These are phyloP conservation scores for Picea glauca DNA, from an alignment of 75 land plant species.

Conservation along the genomic window DNA sequence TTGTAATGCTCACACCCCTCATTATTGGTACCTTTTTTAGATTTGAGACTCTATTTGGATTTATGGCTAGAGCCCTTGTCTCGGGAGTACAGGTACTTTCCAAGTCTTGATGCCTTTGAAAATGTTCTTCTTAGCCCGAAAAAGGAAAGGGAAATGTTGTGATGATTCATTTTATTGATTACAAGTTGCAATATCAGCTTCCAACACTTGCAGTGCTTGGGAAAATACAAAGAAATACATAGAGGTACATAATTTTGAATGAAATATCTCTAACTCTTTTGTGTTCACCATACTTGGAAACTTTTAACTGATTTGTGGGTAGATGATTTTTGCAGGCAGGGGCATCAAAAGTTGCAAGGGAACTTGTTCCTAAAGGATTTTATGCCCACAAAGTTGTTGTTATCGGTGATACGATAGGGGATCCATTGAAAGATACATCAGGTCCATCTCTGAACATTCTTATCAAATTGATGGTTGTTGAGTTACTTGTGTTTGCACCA, in stretches of 20 bases:
- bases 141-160: background rate
- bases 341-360: slow-evolving; percentile 49
- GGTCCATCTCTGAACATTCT: slow-evolving; percentile 43
- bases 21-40: slow-evolving; percentile 54
- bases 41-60: slow-evolving; percentile 61
- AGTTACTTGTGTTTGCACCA: slow-evolving; percentile 65
- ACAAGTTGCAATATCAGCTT: slow-evolving; percentile 47
- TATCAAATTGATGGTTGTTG: slow-evolving; percentile 50
- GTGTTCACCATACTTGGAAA: background rate
- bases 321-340: slow-evolving; percentile 29
- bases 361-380: slow-evolving; percentile 43
- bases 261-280: background rate
- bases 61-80: slow-evolving; percentile 71
- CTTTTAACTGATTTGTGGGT: background rate
- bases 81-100: slow-evolving; percentile 65
- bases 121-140: too few relatives aligned
- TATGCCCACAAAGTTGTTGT: slow-evolving; percentile 44
- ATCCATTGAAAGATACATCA: slow-evolving; percentile 42
- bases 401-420: slow-evolving; percentile 40
- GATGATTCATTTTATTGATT: background rate
- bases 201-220: slow-evolving; percentile 53
- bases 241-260: slow-evolving; percentile 19
- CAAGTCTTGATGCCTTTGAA: background rate
- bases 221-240: slow-evolving; percentile 54
- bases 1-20: slow-evolving; percentile 1